phyloP scores from a whole-genome alignment of 768 basidiomycete species.

The Filobasidium floriforme region DNA sequence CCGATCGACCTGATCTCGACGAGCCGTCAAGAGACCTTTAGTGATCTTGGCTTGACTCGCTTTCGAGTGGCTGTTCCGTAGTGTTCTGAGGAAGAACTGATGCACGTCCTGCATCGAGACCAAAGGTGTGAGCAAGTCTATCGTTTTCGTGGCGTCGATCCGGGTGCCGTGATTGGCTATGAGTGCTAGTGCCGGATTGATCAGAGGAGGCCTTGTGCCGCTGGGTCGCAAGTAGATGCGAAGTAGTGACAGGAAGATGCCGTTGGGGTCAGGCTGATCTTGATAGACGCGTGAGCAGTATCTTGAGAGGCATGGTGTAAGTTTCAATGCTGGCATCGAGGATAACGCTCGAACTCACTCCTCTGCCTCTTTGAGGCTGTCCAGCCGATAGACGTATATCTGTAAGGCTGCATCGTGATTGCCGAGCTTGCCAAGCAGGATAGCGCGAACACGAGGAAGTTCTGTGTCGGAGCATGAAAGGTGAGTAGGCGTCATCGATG shows the following conservation, averaged over 20 bases:
- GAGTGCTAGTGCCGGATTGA: conserved; percentile 76
- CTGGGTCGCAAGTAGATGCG: conserved; percentile 66
- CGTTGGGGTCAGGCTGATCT: conserved; percentile 51
- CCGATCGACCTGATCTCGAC: conserved; percentile 67
- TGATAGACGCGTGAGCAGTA: conserved; percentile 82
- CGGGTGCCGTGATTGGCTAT: conserved; percentile 76
- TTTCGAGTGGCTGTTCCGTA: conserved; percentile 56
- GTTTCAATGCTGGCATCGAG: neutral
- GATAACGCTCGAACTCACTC: conserved; percentile 52
- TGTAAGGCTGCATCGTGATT: conserved; percentile 92
- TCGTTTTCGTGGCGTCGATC: conserved; percentile 69
- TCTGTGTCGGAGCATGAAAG: conserved; percentile 50
- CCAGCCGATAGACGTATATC: conserved; percentile 80
- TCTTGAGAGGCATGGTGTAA: conserved; percentile 48
- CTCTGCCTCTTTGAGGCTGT: conserved; percentile 79
- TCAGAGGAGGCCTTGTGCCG: conserved; percentile 33
- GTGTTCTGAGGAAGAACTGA: conserved; percentile 66
- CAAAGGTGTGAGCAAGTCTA: conserved; percentile 81
- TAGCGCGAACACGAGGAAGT: conserved; percentile 81
- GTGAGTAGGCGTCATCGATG: neutral
- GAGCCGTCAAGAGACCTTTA: conserved; percentile 62
- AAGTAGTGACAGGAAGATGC: conserved; percentile 75
- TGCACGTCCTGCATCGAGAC: conserved; percentile 74
- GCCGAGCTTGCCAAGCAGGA: conserved; percentile 78
- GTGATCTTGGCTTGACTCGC: conserved; percentile 60